These are phyloP conservation scores for Geotrichum klebahnii DNA, from an alignment of 1,139 yeast species.

Conservation along the genomic window DNA sequence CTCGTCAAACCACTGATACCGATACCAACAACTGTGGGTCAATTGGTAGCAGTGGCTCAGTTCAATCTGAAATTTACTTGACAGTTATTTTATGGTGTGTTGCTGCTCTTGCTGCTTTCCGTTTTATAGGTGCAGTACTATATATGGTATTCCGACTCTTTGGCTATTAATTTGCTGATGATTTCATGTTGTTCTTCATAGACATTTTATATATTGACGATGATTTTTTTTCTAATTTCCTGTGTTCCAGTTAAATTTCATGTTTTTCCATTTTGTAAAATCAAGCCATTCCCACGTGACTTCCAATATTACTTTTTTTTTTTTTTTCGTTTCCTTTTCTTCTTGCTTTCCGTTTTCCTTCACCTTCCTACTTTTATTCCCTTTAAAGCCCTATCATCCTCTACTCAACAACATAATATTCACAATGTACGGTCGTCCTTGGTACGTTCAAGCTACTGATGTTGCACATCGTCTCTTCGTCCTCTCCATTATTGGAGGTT, in stretches of 20 bases:
- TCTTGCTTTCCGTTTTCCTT: too few relatives aligned
- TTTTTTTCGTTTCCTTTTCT: too few relatives aligned
- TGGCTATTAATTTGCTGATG: conserved; percentile 28
- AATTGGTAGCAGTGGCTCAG: conserved; percentile 30
- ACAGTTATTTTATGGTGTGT: conserved; percentile 77
- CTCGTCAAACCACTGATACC: conserved; percentile 7
- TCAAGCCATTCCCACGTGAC: too few relatives aligned
- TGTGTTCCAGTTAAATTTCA: too few relatives aligned
- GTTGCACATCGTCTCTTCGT: conserved; percentile 80
- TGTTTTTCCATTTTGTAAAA: too few relatives aligned
- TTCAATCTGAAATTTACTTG: conserved; percentile 48
- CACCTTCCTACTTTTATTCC: too few relatives aligned
- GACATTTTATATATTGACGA: background rate
- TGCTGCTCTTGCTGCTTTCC: conserved; percentile 66
- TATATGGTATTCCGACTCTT: conserved; percentile 36
- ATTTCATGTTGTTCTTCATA: background rate
- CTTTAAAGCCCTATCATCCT: too few relatives aligned
- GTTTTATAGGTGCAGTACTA: conserved; percentile 52
- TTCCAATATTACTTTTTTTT: too few relatives aligned
- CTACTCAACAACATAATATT: too few relatives aligned
- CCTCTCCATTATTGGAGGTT: conserved; percentile 68
- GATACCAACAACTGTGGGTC: conserved; percentile 26
- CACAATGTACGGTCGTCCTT: conserved; percentile 51
- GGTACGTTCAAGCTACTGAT: conserved; percentile 75
- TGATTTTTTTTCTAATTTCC: background rate